Evolutionary conservation across 2,329 filamentous ascomycete genomes (phyloP), one percentile per base, ranked within the genome.

Genomic region (Pestalotiopsis fici): DNA sequence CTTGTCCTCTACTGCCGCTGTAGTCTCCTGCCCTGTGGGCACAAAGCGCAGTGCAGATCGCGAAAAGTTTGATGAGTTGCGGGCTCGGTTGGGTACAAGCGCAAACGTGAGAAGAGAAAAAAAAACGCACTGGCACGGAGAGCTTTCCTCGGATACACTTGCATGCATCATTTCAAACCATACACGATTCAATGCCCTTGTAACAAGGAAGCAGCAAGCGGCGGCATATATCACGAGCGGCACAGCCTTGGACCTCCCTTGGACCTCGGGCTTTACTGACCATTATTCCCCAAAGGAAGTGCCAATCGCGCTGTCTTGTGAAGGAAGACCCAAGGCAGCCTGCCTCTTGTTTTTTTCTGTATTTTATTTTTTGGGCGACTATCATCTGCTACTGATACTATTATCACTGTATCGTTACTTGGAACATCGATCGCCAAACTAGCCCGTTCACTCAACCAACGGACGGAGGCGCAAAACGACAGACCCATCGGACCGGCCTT

Each of bases 261-360:
- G 57, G 43, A 35, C 43, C 43, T 50, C 43, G 43, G 43, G n/a
- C 43, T 50, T 23, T 23, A 50, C 43, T 50, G 62, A 39, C 11
- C 15, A 50, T 63, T 57, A 65, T 68, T 57, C 66, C 66, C 62
- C 65, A 67, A 67, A 31, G 66, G 66, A 67, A 27, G 27, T 50
- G 31, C 37, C 64, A 35, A 35, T 61, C 31, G 31, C 31, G 31
- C 31, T 28, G 57, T 60, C 27, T 31, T 28, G 18, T n/a, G 18
- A n/a, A 21, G 39, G 18, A 60, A 37, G 5, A 60, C n/a, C 4
- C 57, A 39, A 60, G 57, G 59, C 35, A 62, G 31, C 31, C 31
- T n/a, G n/a, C n/a, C n/a, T n/a, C 31, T 35, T n/a, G n/a, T 35
- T 35, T 7, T 3, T 35, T 35, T 12, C 27, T 39, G 13, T 43